phyloP scores from a whole-genome alignment of 192 early-diverging fungal species.

The Coemansia sp. region DNA sequence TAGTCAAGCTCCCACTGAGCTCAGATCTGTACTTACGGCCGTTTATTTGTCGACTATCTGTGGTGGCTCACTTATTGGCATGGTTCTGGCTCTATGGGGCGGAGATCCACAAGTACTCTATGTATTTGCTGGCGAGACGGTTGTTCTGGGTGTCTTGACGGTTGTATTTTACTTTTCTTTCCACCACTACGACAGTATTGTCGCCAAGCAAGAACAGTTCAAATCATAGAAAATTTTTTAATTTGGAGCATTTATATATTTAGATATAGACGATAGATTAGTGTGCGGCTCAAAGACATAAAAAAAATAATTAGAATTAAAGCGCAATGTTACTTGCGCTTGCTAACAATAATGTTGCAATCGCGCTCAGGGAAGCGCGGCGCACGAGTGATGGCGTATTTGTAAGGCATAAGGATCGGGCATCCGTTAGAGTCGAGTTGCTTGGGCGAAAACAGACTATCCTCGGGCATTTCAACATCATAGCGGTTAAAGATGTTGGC shows the following conservation, averaged over 20 bases:
- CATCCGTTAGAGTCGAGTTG: not conserved
- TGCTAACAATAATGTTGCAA: constrained; percentile 36
- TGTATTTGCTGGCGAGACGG: constrained; percentile 60
- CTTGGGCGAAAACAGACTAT: constrained; percentile 33
- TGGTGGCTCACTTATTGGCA: constrained; percentile 49
- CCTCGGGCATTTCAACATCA: constrained; percentile 30
- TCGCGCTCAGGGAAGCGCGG: constrained; percentile 47
- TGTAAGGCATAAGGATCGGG: constrained; percentile 36
- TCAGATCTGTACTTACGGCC: constrained; percentile 72
- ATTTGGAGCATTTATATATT: not conserved
- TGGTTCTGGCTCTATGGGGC: constrained; percentile 57
- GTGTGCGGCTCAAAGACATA: not conserved
- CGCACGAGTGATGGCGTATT: constrained; percentile 15
- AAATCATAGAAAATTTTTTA: constrained; percentile 1
- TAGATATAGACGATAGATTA: not conserved
- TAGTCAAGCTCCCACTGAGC: constrained; percentile 61
- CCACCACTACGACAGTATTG: constrained; percentile 50
- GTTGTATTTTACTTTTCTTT: constrained; percentile 55
- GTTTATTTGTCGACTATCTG: constrained; percentile 65
- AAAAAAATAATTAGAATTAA: not conserved
- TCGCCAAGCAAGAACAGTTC: constrained; percentile 25
- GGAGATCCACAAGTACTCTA: constrained; percentile 59
- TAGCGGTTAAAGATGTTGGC: constrained; percentile 40
- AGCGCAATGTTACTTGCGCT: constrained; percentile 15
- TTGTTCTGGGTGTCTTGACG: constrained; percentile 23